Evolutionary conservation across 192 early-diverging fungal genomes (phyloP), one percentile per base, ranked within the genome.

Genomic region (Coemansia nantahalensis): DNA sequence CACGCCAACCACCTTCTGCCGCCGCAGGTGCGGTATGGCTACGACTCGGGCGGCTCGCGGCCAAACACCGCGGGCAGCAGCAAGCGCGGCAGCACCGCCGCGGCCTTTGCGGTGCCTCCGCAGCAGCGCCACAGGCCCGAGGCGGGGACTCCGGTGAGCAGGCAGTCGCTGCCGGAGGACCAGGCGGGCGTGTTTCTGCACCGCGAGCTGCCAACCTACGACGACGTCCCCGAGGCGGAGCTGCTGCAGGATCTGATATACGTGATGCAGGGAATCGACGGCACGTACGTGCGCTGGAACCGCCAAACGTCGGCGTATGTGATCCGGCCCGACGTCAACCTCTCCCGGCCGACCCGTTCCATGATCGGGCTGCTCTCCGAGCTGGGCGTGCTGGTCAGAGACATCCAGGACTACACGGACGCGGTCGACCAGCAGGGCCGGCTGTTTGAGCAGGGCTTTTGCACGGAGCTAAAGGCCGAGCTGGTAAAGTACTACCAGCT

Each of bases 231-330:
- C 14, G 90, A 91, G 53, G 62, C 75, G 3, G 70, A 70, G 3
- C 68, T 94, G 34, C 60, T 98, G 23, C 83, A 85, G 5, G 95
- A 98, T 53, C 64, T 95, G 41, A 80, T 98, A 5, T 98, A 85
- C 62, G 82, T 94, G 15, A 88, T 96, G 68, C 95, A 98, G 65
- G 95, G 90, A 0, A 89, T 98, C 42, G 87, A 96, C 65, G 95
- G 95, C 24, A 81, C 81, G 46, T 86, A 84, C 54, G 77, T 96
- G 15, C 82, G 81, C 45, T 92, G 80, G 54, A 82, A 86, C 47
- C 17, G 51, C 9, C 49, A 54, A 8, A 39, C 56, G 5, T 69
- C 77, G 13, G 66, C 77, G 1, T 93, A 83, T 51, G 52, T 54
- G 1, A 57, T 94, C 15, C 66, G 78, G 41, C 56, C 71, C 2